A percentile compares a stretch with the other conserved stretches of the same genome.
Evolutionary conservation across 225 moss, liverwort and hornwort genomes (phyloP).

Genomic region (Thuidium tamariscinum): DNA sequence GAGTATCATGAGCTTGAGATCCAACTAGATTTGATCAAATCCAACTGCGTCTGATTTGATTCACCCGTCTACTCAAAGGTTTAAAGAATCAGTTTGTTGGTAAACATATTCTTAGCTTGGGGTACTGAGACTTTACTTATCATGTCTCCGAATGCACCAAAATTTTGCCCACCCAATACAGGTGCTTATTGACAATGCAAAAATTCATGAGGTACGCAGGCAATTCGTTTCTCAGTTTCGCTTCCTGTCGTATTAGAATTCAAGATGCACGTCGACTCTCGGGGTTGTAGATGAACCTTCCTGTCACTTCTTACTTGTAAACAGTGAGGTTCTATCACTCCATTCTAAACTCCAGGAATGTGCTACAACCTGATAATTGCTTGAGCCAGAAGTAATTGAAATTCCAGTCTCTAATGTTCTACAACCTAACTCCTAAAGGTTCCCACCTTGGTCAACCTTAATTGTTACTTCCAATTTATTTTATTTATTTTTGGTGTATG

Average conservation of each 20-base stretch:
- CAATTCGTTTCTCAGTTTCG: background rate
- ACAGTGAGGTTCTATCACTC: background rate
- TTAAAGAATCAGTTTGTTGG: constrained; percentile 1
- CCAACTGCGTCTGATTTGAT: background rate
- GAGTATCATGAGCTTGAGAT: background rate
- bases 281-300: background rate
- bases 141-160: background rate
- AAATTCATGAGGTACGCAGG: background rate
- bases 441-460: background rate
- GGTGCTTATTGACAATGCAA: background rate
- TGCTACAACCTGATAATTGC: background rate
- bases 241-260: background rate
- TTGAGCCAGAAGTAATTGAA: background rate
- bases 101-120: background rate
- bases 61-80: background rate
- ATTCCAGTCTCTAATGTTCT: background rate
- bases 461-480: background rate
- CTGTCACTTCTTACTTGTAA: background rate
- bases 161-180: background rate
- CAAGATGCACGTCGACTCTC: background rate
- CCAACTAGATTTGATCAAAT: background rate
- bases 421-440: background rate
- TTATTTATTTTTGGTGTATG: background rate
- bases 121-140: background rate
- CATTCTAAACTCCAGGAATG: background rate